Percentiles rank a stretch among this genome's conserved stretches.
Evolutionary conservation across 305 asterid genomes (phyloP).

Genomic region (Plantago coronopus): DNA sequence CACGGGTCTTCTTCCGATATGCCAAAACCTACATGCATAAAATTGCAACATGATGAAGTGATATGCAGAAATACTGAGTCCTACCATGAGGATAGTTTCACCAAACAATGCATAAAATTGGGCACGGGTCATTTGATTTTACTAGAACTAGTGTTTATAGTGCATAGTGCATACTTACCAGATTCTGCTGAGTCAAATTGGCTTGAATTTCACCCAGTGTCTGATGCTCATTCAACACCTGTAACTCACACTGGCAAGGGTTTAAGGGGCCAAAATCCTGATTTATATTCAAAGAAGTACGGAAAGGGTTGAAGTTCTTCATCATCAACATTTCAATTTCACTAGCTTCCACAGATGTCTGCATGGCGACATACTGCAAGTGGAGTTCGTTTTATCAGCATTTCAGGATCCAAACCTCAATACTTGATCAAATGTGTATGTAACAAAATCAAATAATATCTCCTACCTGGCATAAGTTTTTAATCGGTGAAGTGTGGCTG

Average conservation of each 20-base stretch:
- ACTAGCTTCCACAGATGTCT: conserved; percentile 61
- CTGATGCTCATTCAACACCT: conserved; percentile 55
- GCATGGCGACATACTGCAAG: conserved; percentile 84
- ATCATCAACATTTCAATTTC: conserved; percentile 64
- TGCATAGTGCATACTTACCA: conserved; percentile 40
- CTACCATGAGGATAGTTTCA: background rate
- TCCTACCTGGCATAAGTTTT: conserved; percentile 71
- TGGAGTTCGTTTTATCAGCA: conserved; percentile 20
- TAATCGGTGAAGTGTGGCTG: conserved; percentile 52
- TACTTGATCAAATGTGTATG: conserved; percentile 9
- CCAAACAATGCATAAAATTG: background rate
- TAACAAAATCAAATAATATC: conserved; percentile 22
- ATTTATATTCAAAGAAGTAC: conserved; percentile 31
- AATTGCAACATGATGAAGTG: conserved; percentile 3
- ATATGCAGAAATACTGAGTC: no score
- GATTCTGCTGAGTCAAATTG: conserved; percentile 52
- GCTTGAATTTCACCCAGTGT: conserved; percentile 70
- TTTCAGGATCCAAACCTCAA: conserved; percentile 9
- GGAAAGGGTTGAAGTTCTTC: conserved; percentile 36
- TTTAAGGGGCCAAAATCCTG: conserved; percentile 30
- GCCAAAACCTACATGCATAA: conserved; percentile 62
- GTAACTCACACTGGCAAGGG: conserved; percentile 40
- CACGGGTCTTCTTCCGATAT: conserved; percentile 46
- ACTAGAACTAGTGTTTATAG: background rate
- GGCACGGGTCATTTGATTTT: no score